Base-by-base conservation (phyloP, 768 basidiomycete species). In the Tephrocybe sp. region DNA sequence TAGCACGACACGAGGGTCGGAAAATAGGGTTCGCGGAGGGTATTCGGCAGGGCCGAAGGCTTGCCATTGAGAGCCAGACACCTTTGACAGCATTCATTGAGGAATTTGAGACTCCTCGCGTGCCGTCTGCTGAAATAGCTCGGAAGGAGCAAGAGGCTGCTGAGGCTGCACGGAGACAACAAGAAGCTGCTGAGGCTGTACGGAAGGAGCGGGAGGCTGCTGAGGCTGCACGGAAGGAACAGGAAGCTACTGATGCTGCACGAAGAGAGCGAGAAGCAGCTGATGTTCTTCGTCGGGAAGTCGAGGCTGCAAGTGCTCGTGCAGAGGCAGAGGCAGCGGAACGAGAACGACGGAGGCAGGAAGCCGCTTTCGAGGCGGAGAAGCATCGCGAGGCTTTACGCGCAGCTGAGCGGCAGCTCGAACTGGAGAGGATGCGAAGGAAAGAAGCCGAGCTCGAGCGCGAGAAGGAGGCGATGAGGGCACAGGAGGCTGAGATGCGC, bases 1-100 rank as follows among this genome's bases (percentile, higher is more conserved):
- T 71, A 1, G 86, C 86, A 2, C 70, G 72, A 34, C 82, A 84
- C 55, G 75, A 83, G 40, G 85, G 84, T 5, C 64, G 82, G 30
- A 61, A 56, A 44, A 54, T 67, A 49, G 74, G 74, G 1, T 73
- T 63, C 51, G 70, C 75, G 40, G 69, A 73, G 52, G 85, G 84
- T 0, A 64, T 79, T 13, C 66, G 69, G 30, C 81, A 83, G 42
- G 84, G 84, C 4, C 57, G 66, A 34, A 48, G 58, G 27, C 38
- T 56, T 4, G 49, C 45, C 35, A 45, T 59, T 9, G 30, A 43
- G 1, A 32, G 43, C 12, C 54, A 34, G 12, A 25, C 40, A n/a
- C 58, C 60, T 6, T 25, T 51, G 9, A 46, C 44, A 13, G 56
- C 54, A 2, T 58, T 54, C 27, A 50, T 58, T 25, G 54, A 54